Evolutionary conservation across 192 early-diverging fungal genomes (phyloP).

Genomic region (Umbelopsis isabellina): DNA sequence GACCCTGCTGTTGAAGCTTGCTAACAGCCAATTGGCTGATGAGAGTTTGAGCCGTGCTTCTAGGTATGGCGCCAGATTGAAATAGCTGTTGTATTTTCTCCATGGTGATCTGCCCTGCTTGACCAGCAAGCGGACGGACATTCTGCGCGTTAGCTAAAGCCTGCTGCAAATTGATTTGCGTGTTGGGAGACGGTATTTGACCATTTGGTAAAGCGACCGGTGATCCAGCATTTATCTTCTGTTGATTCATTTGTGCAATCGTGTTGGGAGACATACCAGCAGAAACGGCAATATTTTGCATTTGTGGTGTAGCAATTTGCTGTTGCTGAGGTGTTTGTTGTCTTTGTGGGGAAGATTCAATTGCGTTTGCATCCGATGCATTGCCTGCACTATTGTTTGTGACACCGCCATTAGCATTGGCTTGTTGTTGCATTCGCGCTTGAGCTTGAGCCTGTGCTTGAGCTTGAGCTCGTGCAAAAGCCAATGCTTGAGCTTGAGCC

Average conservation of each 20-base stretch:
- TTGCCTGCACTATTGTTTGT: neutral
- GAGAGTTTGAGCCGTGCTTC: conserved; percentile 34
- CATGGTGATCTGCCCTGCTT: conserved; percentile 26
- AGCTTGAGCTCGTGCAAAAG: conserved; percentile 25
- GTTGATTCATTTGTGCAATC: neutral
- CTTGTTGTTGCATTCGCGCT: conserved; percentile 21
- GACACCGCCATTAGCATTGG: conserved; percentile 7
- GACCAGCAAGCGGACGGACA: conserved; percentile 10
- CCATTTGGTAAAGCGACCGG: neutral
- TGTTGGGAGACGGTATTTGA: neutral
- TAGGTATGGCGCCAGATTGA: conserved; percentile 28
- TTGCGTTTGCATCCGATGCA: neutral
- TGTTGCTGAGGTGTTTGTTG: neutral
- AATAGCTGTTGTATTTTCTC: conserved; percentile 30
- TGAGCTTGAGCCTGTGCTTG: conserved; percentile 25
- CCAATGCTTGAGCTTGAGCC: conserved; percentile 32
- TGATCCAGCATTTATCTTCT: conserved; percentile 9
- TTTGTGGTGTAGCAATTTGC: conserved; percentile 9
- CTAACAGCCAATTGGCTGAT: conserved; percentile 27
- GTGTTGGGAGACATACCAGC: conserved; percentile 12
- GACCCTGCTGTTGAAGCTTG: conserved; percentile 8
- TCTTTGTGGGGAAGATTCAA: neutral
- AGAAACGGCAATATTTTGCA: conserved; percentile 14
- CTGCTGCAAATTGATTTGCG: conserved; percentile 11
- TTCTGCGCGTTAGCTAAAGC: conserved; percentile 15